A percentile compares a stretch with the other conserved stretches of the same genome.
These are phyloP conservation scores for Mariannaea elegans DNA, from an alignment of 2,329 filamentous ascomycete genomes.

Conservation along the genomic window DNA sequence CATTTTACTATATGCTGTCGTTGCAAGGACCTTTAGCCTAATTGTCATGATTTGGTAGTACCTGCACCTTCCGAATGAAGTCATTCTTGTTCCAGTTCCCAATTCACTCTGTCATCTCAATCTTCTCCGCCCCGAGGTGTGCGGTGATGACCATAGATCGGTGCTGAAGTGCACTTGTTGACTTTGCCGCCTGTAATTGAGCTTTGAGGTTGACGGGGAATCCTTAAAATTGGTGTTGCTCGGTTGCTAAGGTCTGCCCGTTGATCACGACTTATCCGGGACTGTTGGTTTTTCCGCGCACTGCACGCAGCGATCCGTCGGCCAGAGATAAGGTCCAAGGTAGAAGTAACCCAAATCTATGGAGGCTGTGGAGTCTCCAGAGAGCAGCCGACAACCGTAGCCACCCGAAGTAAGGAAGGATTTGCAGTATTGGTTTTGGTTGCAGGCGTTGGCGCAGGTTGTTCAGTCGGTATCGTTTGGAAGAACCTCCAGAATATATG, in stretches of 20 bases:
- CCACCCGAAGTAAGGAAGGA: too few relatives aligned
- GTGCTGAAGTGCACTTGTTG: too few relatives aligned
- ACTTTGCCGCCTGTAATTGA: too few relatives aligned
- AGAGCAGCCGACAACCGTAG: background rate
- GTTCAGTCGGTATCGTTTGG: too few relatives aligned
- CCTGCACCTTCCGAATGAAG: background rate
- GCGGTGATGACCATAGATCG: background rate
- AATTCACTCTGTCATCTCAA: conserved; percentile 2
- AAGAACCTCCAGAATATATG: too few relatives aligned
- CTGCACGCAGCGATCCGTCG: background rate
- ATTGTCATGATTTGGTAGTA: conserved; percentile 4
- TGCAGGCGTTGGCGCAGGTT: too few relatives aligned
- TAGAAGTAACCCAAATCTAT: background rate
- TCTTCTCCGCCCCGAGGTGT: background rate
- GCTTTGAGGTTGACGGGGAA: too few relatives aligned
- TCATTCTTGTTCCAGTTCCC: conserved; percentile 2
- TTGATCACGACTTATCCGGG: too few relatives aligned
- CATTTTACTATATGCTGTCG: background rate
- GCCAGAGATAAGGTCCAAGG: background rate
- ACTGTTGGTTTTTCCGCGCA: too few relatives aligned
- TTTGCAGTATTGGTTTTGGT: too few relatives aligned
- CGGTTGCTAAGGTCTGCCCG: too few relatives aligned
- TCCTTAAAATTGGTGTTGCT: too few relatives aligned
- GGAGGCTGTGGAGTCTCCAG: background rate
- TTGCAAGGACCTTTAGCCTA: background rate